Conservation (phyloP, 495 filamentous ascomycete species). For the Penicillium chermesinum region DNA sequence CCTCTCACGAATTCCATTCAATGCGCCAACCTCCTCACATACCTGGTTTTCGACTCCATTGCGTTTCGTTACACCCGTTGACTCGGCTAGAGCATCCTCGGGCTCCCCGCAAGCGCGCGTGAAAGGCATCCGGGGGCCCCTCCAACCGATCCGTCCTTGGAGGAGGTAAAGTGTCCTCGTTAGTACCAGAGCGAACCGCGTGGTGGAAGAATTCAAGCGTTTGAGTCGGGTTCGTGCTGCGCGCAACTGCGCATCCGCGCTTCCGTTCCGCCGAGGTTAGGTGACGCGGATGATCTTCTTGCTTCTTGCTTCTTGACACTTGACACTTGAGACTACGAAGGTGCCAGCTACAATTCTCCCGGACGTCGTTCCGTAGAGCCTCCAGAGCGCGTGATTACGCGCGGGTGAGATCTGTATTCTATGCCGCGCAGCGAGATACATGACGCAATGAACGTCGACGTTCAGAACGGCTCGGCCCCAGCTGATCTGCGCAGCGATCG, state of each 20-base stretch:
- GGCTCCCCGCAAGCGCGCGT: constrained; percentile 24
- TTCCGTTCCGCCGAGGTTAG: constrained; percentile 14
- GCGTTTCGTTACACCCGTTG: constrained; percentile 23
- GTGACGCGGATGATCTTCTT: constrained; percentile 21
- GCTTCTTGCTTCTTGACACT: constrained; percentile 13
- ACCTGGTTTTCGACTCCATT: constrained; percentile 19
- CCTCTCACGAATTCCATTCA: constrained; percentile 14
- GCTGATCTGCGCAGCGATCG: constrained; percentile 47
- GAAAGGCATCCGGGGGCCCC: background rate
- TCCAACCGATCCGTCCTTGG: background rate
- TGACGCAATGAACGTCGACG: constrained; percentile 50
- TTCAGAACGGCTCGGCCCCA: constrained; percentile 39
- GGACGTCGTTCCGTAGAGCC: background rate
- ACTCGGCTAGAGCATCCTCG: constrained; percentile 14
- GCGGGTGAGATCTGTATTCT: background rate
- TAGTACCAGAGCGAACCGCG: background rate
- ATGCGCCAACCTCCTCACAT: constrained; percentile 20
- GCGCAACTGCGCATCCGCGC: constrained; percentile 15
- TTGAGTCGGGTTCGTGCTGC: background rate
- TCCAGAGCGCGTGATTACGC: constrained; percentile 1
- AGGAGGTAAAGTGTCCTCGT: background rate
- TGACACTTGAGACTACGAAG: constrained; percentile 11
- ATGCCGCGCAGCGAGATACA: constrained; percentile 16
- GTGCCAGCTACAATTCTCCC: background rate
- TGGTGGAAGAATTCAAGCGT: background rate